These are phyloP conservation scores for Metschnikowia baotianmanensis DNA, from an alignment of 805 yeast genomes.

Conservation along the genomic window DNA sequence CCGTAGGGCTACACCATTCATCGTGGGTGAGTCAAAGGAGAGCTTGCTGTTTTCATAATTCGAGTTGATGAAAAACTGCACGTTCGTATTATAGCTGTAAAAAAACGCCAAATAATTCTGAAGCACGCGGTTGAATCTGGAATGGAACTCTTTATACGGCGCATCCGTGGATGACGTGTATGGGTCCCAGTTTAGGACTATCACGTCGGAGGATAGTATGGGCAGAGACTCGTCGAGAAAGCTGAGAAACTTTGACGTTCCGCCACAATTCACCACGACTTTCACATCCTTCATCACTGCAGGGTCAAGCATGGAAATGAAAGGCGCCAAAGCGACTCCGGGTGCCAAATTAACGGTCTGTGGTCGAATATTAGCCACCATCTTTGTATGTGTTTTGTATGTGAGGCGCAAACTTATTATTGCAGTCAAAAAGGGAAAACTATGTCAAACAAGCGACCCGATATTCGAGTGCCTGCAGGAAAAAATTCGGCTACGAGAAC, in stretches of 20 bases:
- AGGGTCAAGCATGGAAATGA: conserved; percentile 8
- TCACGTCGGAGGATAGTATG: conserved; percentile 35
- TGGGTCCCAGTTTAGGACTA: conserved; percentile 39
- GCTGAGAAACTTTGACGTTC: conserved; percentile 31
- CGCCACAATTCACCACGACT: conserved; percentile 39
- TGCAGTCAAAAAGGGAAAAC: too few species aligned
- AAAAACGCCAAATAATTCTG: conserved; percentile 39
- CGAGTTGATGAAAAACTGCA: conserved; percentile 27
- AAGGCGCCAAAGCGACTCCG: conserved; percentile 15
- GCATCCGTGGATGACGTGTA: conserved; percentile 20
- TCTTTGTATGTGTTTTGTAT: not conserved
- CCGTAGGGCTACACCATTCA: conserved; percentile 36
- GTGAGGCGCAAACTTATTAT: too few species aligned
- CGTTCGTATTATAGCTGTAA: conserved; percentile 32
- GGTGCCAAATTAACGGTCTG: conserved; percentile 16
- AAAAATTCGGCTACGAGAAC: too few species aligned
- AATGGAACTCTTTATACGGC: conserved; percentile 26
- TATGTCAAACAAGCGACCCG: too few species aligned
- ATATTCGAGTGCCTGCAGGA: too few species aligned
- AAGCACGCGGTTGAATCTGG: conserved; percentile 31
- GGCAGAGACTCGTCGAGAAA: conserved; percentile 21
- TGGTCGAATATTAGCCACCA: conserved; percentile 1
- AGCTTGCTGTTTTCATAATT: conserved; percentile 21
- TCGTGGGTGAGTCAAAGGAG: conserved; percentile 31
- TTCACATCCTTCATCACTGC: conserved; percentile 26